phyloP scores from a whole-genome alignment of 441 rosid species.

The Cnidoscolus chayamansa region DNA sequence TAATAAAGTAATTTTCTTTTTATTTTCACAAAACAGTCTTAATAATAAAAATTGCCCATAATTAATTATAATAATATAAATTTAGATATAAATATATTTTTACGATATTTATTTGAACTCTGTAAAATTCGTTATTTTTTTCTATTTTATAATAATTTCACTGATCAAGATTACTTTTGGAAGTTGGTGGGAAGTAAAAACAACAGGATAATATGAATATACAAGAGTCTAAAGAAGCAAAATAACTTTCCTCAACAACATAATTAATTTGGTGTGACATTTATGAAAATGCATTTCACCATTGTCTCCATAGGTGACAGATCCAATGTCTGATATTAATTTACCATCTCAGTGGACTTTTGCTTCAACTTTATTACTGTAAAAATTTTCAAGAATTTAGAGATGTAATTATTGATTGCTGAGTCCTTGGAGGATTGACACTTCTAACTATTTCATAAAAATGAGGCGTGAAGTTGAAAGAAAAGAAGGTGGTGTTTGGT shows the following conservation, averaged over 20 bases:
- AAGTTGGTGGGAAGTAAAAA: slow-evolving; percentile 22
- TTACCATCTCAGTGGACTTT: neutral
- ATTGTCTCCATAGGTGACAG: neutral
- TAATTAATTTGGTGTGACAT: no score
- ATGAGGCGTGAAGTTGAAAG: slow-evolving; percentile 1
- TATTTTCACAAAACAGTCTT: no score
- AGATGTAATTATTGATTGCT: slow-evolving; percentile 17
- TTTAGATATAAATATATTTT: no score
- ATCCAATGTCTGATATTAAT: neutral
- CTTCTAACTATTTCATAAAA: no score
- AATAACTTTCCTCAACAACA: neutral
- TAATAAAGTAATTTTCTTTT: no score
- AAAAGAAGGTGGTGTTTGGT: slow-evolving; percentile 17
- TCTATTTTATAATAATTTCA: neutral
- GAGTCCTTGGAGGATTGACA: slow-evolving; percentile 10
- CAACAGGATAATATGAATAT: neutral
- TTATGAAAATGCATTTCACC: no score
- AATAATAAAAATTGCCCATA: no score
- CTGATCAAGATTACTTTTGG: slow-evolving; percentile 4
- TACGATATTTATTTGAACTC: no score
- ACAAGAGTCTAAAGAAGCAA: slow-evolving; percentile 3
- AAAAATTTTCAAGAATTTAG: neutral
- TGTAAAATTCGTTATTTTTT: neutral
- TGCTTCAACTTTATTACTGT: neutral
- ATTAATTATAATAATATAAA: no score